These are phyloP conservation scores for Cyberlindnera maclurae DNA, from an alignment of 805 yeast genomes.

Conservation along the genomic window DNA sequence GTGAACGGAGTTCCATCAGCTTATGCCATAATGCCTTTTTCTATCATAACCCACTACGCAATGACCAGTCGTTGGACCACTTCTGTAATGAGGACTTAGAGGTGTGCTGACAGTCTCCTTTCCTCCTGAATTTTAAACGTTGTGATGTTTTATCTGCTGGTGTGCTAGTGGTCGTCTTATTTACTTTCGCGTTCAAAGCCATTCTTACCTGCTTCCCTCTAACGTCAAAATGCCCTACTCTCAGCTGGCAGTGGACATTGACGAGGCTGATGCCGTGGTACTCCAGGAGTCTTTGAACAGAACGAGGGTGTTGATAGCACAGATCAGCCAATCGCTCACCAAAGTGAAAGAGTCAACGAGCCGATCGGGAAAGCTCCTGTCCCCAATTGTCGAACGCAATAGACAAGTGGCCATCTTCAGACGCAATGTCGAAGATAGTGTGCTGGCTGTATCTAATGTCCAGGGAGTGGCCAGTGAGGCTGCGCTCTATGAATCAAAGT, in stretches of 20 bases:
- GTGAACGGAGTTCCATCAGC: too few species aligned
- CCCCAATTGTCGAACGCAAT: slow-evolving; percentile 64
- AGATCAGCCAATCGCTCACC: slow-evolving; percentile 48
- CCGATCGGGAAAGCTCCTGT: slow-evolving; percentile 54
- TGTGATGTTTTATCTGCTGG: too few species aligned
- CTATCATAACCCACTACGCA: too few species aligned
- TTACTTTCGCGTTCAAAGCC: too few species aligned
- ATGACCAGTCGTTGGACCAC: too few species aligned
- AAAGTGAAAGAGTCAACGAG: slow-evolving; percentile 46
- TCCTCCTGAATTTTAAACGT: too few species aligned
- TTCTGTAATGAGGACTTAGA: too few species aligned
- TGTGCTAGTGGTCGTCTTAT: too few species aligned
- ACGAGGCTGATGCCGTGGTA: slow-evolving; percentile 79
- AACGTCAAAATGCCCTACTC: slow-evolving; percentile 9
- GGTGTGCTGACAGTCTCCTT: too few species aligned
- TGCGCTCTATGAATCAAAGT: slow-evolving; percentile 31
- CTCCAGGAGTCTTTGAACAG: slow-evolving; percentile 64
- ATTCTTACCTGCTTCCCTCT: neutral
- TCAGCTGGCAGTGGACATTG: slow-evolving; percentile 41
- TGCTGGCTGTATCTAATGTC: slow-evolving; percentile 38
- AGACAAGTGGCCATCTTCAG: slow-evolving; percentile 48
- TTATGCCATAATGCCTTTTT: too few species aligned
- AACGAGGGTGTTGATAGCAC: slow-evolving; percentile 46
- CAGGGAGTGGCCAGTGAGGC: slow-evolving; percentile 44
- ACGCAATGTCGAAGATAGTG: slow-evolving; percentile 48